Base-by-base conservation (phyloP, 2,329 filamentous ascomycete species). In the Fusarium coicis region DNA sequence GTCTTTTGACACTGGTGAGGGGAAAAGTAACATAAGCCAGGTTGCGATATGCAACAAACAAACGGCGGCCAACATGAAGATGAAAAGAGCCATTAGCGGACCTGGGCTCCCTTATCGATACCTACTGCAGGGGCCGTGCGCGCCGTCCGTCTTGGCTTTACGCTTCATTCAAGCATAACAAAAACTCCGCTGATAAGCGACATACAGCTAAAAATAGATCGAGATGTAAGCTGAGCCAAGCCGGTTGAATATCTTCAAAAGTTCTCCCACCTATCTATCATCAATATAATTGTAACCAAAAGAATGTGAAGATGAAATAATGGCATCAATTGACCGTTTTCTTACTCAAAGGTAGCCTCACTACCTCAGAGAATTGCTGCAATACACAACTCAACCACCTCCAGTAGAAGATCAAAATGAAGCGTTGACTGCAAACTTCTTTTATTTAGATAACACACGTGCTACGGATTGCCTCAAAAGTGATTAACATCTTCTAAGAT, bases 381-480 rank as follows among this genome's bases (percentile, higher is more conserved):
- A 7, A 11, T 30, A 11, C 14, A 16, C 8, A 11, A 4, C 11
- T 16, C 44, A n/a, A 16, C 16, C 28, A 49, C 15, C 1, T 2
- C 10, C 15, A 6, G 1, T 5, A 18, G 9, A 30, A 16, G 3
- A 18, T 47, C 10, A 12, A 28, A 32, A 18, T 18, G 21, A 21
- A n/a, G 7, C 5, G 15, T 32, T 19, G 10, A 8, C 5, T 19
- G 0, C 15, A 34, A 12, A 6, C 9, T 50, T 32, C 8, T 8
- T 19, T 3, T 11, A 32, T 30, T n/a, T 14, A 9, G 0, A 32
- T 10, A 12, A 32, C 10, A n/a, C 4, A 16, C 3, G 0, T n/a
- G 21, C 16, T 3, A 10, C 2, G 10, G 10, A 1, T 10, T 7
- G 14, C 3, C 23, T 12, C 10, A 32, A 5, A 32, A 2, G 11